These are phyloP conservation scores for Lablab purpureus DNA, from an alignment of 306 rosid genomes.

Conservation along the genomic window DNA sequence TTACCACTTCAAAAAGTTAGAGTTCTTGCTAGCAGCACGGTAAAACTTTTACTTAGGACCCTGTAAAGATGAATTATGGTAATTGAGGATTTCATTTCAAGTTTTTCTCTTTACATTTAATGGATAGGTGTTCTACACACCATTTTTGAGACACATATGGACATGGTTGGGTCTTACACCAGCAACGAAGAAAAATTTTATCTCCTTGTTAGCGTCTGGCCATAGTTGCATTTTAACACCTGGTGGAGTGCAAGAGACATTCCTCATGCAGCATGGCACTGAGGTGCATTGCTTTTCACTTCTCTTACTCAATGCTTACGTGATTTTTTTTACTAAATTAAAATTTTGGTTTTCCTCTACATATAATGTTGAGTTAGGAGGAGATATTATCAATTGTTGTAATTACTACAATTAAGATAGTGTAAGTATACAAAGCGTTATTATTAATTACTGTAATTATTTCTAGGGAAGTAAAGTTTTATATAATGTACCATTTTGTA, in stretches of 20 bases:
- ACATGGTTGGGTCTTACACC: constrained; percentile 91
- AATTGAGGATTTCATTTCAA: constrained; percentile 31
- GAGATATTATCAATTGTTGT: no score
- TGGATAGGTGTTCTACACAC: constrained; percentile 84
- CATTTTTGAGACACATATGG: constrained; percentile 94
- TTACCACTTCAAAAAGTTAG: constrained; percentile 82
- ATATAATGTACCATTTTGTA: no score
- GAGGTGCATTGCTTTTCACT: constrained; percentile 66
- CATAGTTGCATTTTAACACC: constrained; percentile 85
- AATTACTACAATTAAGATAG: no score
- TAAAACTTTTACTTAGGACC: constrained; percentile 56
- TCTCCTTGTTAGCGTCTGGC: constrained; percentile 69
- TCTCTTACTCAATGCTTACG: constrained; percentile 23
- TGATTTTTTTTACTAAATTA: constrained; percentile 21
- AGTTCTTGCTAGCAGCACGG: constrained; percentile 96
- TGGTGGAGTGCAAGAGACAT: constrained; percentile 96
- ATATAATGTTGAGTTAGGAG: not conserved
- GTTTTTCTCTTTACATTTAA: constrained; percentile 47
- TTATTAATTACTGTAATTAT: no score
- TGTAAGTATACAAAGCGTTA: no score
- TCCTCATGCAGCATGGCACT: constrained; percentile 76
- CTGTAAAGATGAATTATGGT: constrained; percentile 32
- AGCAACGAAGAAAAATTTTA: constrained; percentile 73
- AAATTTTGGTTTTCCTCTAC: constrained; percentile 37
- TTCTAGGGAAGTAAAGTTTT: no score